Evolutionary conservation across 2,329 filamentous ascomycete genomes (phyloP).

Genomic region (Beauveria australis): DNA sequence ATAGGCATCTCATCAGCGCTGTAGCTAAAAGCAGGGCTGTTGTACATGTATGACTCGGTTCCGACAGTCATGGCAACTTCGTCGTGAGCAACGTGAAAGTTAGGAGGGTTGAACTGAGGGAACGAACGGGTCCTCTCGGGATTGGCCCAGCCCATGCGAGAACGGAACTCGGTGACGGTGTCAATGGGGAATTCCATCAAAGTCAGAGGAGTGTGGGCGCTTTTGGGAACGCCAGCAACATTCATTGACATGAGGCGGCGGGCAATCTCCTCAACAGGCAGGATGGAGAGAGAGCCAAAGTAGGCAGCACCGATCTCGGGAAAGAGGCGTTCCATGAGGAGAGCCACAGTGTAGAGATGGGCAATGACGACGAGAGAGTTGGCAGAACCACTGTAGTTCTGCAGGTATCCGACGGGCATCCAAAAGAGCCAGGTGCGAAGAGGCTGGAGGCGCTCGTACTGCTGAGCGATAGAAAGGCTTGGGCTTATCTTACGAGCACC

Average conservation of each 20-base stretch:
- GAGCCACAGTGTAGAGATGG: conserved; percentile 82
- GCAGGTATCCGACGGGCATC: conserved; percentile 78
- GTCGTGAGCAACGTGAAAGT: conserved; percentile 40
- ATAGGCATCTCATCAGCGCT: conserved; percentile 54
- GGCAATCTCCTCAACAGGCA: conserved; percentile 80
- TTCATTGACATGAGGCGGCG: conserved; percentile 64
- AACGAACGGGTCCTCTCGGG: conserved; percentile 52
- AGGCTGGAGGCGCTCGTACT: conserved; percentile 83
- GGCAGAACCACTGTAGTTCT: conserved; percentile 66
- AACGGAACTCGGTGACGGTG: conserved; percentile 59
- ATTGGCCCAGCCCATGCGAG: conserved; percentile 58
- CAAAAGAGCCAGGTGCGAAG: conserved; percentile 92
- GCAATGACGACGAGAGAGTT: conserved; percentile 76
- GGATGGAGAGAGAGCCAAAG: conserved; percentile 70
- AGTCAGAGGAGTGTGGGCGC: conserved; percentile 51
- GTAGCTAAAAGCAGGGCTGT: conserved; percentile 54
- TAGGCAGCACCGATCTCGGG: conserved; percentile 87
- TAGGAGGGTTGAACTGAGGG: conserved; percentile 50
- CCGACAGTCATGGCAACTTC: conserved; percentile 34
- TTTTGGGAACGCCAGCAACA: conserved; percentile 46
- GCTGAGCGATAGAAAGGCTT: conserved; percentile 64
- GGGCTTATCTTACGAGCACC: conserved; percentile 63
- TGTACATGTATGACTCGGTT: conserved; percentile 41
- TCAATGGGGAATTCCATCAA: conserved; percentile 69
- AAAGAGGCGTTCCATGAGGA: conserved; percentile 84